A percentile compares a stretch with the other conserved stretches of the same genome.
phyloP scores from a whole-genome alignment of 257 asterid genomes.

The Capsicum baccatum region DNA sequence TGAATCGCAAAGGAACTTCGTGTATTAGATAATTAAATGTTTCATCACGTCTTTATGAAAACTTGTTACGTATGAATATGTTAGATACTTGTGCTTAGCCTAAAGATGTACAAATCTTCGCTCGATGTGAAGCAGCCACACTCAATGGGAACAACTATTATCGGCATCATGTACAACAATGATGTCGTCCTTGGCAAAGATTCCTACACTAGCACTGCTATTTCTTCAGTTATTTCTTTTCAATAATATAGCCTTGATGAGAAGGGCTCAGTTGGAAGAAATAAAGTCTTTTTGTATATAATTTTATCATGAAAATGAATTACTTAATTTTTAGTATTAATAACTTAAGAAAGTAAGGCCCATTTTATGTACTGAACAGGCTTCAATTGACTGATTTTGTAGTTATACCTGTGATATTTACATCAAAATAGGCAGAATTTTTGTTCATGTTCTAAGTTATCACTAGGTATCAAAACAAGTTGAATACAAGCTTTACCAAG shows the following conservation, averaged over 20 bases:
- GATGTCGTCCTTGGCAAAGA: slow-evolving; percentile 94
- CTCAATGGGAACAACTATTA: slow-evolving; percentile 92
- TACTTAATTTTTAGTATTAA: not conserved
- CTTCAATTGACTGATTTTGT: too few species aligned
- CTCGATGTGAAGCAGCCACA: slow-evolving; percentile 67
- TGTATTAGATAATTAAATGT: not conserved
- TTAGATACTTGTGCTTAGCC: not conserved
- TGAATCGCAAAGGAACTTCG: not conserved
- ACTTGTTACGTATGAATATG: too few species aligned
- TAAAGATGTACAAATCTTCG: slow-evolving; percentile 54
- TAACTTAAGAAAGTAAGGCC: not conserved
- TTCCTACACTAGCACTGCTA: slow-evolving; percentile 95
- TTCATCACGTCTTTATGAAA: too few species aligned
- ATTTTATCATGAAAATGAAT: too few species aligned
- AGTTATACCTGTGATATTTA: too few species aligned
- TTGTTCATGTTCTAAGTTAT: too few species aligned
- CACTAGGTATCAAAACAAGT: too few species aligned
- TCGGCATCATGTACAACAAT: slow-evolving; percentile 86
- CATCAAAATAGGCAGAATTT: too few species aligned
- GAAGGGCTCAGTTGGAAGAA: not conserved
- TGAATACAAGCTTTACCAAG: too few species aligned
- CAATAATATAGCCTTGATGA: not conserved
- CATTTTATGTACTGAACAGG: not conserved
- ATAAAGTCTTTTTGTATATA: not conserved
- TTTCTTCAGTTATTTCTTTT: not conserved